Evolutionary conservation across 2,329 filamentous ascomycete species (phyloP), one percentile per base, ranked within the genome.

Genomic region (Ascochyta pisi): DNA sequence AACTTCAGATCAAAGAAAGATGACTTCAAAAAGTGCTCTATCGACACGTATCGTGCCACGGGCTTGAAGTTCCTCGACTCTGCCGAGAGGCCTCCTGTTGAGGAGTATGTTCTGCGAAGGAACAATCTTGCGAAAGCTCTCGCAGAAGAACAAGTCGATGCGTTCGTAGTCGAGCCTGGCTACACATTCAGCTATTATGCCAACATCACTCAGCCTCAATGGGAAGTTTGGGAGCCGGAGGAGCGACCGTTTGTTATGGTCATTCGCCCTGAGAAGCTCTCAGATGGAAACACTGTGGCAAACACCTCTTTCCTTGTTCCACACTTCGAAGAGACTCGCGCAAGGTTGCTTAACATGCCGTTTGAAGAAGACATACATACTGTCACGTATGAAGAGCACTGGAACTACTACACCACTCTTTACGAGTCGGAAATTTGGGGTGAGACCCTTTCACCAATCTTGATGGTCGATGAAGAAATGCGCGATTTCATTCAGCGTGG

Each of bases 401-500:
- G 84, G 85, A 79, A 87, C 66, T 85, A 85, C 1, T 89, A 87
- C 67, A 70, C 71, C 0, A 87, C 83, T 0, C 74, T 88, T 16
- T 71, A 78, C 12, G 59, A 78, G 23, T 63, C 67, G 4, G 58
- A 61, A 8, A 69, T 71, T 3, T 72, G 68, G 69, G 82, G 79
- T 0, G 61, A 69, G 8, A 64, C 35, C 1, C 51, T 70, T 1
- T 68, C 68, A 0, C 66, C 74, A 5, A 79, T 67, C n/a, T 60
- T 88, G n/a, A 86, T 88, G 82, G 79, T 86, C 13, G 86, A 88
- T 58, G 85, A 88, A 59, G 86, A 88, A 64, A 86, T 87, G 67
- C 80, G 86, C 2, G 84, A 88, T 67, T 88, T 83, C 67, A 87
- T 89, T 45, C 78, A 82, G 35, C 79, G 85, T 2, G 86, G 86